Evolutionary conservation across 208 protist genomes (phyloP).

Genomic region (Kentomonas sorsogonicus): DNA sequence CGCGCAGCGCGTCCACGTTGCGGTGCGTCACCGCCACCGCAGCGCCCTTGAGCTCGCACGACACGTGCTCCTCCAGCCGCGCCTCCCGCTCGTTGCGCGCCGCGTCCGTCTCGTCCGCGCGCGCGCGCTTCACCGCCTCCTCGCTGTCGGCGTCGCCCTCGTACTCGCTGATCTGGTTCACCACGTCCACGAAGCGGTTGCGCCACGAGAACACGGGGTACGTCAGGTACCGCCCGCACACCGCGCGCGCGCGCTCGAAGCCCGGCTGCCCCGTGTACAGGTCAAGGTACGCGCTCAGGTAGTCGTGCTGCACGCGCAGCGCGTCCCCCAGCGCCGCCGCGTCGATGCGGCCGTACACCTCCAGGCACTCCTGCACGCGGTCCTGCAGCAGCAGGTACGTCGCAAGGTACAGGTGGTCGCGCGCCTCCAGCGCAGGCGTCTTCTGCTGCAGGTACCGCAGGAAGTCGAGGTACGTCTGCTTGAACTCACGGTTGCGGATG

Average conservation of each 20-base stretch:
- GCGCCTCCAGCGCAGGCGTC: conserved; percentile 1
- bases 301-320: conserved; percentile 14
- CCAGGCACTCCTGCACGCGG: conserved; percentile 9
- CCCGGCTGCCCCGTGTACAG: conserved; percentile 5
- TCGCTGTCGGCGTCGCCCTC: conserved; percentile 4
- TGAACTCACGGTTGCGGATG: conserved; percentile 15
- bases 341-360: conserved; percentile 7
- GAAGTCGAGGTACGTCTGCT: conserved; percentile 9
- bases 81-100: conserved; percentile 3
- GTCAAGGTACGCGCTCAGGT: conserved; percentile 15
- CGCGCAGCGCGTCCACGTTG: not conserved
- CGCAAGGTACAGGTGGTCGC: conserved; percentile 8
- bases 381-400: conserved; percentile 17
- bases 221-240: conserved; percentile 12
- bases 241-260: conserved; percentile 7
- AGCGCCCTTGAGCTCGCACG: conserved; percentile 1
- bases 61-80: conserved; percentile 10
- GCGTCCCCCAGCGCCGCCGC: not conserved
- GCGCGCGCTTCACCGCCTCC: not conserved
- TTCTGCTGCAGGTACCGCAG: conserved; percentile 12
- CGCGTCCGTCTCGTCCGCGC: conserved; percentile 7
- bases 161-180: conserved; percentile 14
- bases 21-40: conserved; percentile 6
- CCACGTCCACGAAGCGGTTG: conserved; percentile 18
- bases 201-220: conserved; percentile 20